Base-by-base conservation (phyloP, 202 grass and related monocot genomes). In the Musa balbisiana region DNA sequence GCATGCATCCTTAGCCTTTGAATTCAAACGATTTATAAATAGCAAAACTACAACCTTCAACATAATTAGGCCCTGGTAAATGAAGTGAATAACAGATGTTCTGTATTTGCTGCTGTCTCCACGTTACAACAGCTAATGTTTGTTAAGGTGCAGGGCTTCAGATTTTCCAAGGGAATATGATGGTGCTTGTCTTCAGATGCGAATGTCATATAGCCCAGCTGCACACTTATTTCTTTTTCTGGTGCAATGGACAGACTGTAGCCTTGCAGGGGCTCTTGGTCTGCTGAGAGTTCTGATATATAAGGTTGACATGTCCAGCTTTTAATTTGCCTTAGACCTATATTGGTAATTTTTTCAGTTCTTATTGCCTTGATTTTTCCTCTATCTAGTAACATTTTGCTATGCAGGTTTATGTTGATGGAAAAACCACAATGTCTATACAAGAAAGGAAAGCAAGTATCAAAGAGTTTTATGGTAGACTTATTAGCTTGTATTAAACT, bases 191-290 rank as follows among this genome's bases (percentile, higher is more conserved):
- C 73, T 97, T 64, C 93, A 97, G 86, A 97, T 97, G 90, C 85
- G 88, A 21, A 74, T 97, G 82, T 97, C 93, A 51, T 97, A 93
- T 82, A 97, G 90, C 72, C 86, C 90, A 17, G 88, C 86, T 12
- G 88, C 93, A 25, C 82, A 79, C 2, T 87, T 97, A 52, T 84
- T 97, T 86, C 86, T 97, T 77, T 93, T 97, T 80, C 84, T 97
- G 20, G 87, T 97, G n/a, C 93, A 92, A 80, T 97, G 93, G 93
- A 92, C 84, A 4, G 93, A 97, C 27, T 97, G 93, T 76, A 89
- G 86, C 82, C 90, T 97, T 63, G 93, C 90, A 23, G 93, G 90
- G 53, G 93, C 88, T 66, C 87, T 97, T 13, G 93, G 93, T 3
- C 84, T 97, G 20, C 83, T 97, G 60, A 87, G 90, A 84, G 77